Base-by-base conservation (phyloP, 192 early-diverging fungal species). In the Pilaira anomala region DNA sequence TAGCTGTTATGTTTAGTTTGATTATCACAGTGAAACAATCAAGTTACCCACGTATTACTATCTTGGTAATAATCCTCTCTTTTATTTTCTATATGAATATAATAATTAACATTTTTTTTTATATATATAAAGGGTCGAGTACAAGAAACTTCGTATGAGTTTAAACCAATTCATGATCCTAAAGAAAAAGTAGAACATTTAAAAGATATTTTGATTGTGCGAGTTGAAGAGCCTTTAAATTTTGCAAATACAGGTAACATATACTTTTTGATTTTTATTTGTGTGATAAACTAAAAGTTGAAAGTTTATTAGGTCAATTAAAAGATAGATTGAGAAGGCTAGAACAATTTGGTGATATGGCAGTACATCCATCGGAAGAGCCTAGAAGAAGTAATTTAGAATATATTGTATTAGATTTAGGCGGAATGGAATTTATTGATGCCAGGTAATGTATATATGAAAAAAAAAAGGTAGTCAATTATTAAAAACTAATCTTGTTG, bases 221-320 rank as follows among this genome's bases (percentile, higher is more conserved):
- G 88, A 30, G 81, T 98, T 9, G 89, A 94, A 50, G 96, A 98
- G 61, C 88, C 88, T 2, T 71, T 98, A 26, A 96, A 91, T 71
- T 98, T 98, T 85, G 94, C 95, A 46, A 98, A 98, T 70, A 87
- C 88, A 22, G 94, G 94, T n/a, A 58, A 41, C n/a, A n/a, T n/a
- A 24, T 33, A n/a, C n/a, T n/a, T n/a, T n/a, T 29, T 18, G 19
- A 33, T 29, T 55, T 29, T 55, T 33, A 28, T 29, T 36, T 33
- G 28, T 21, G n/a, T n/a, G 28, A 33, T 7, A 55, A 30, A 18
- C n/a, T n/a, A n/a, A n/a, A n/a, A n/a, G n/a, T n/a, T n/a, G n/a
- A n/a, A n/a, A n/a, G n/a, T 36, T 36, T 36, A 21, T 24, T 51
- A 53, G 53, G 53, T 55, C 93, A 96, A 72, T 77, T 97, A 33